Evolutionary conservation across 768 basidiomycete species (phyloP).

Genomic region (Russula virescens): DNA sequence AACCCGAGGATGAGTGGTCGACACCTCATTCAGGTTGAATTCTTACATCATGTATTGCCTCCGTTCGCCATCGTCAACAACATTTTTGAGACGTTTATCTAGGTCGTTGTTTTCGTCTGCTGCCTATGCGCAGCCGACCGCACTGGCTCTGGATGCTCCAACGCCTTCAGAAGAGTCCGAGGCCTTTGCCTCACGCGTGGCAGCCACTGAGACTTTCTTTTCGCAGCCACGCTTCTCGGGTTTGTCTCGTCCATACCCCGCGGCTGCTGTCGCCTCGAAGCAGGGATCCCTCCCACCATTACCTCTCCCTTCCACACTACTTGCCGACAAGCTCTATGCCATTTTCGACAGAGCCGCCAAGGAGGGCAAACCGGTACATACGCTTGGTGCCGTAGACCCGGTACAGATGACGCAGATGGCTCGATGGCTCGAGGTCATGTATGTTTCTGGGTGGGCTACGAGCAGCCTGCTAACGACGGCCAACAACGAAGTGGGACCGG

Average conservation of each 20-base stretch:
- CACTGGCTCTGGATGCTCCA: conserved; percentile 52
- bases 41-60: conserved; percentile 18
- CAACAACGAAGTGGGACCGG: conserved; percentile 88
- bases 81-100: conserved; percentile 9
- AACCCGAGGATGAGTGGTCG: too few relatives aligned
- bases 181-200: conserved; percentile 55
- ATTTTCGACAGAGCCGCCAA: conserved; percentile 57
- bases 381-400: conserved; percentile 91
- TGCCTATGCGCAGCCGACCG: conserved; percentile 15
- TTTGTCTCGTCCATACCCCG: conserved; percentile 74
- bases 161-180: conserved; percentile 49
- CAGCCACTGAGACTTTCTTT: conserved; percentile 69
- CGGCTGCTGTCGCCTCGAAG: conserved; percentile 77
- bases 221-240: conserved; percentile 62
- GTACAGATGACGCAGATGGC: conserved; percentile 96
- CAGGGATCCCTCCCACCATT: conserved; percentile 81
- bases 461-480: conserved; percentile 84
- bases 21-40: neutral
- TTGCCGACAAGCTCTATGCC: conserved; percentile 80
- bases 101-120: conserved; percentile 9
- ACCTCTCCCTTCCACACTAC: conserved; percentile 68
- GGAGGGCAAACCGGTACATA: conserved; percentile 69
- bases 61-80: conserved; percentile 6
- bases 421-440: conserved; percentile 75
- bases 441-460: conserved; percentile 90